These are phyloP conservation scores for Symmetrospora coprosmae DNA, from an alignment of 768 basidiomycete genomes.

Conservation along the genomic window DNA sequence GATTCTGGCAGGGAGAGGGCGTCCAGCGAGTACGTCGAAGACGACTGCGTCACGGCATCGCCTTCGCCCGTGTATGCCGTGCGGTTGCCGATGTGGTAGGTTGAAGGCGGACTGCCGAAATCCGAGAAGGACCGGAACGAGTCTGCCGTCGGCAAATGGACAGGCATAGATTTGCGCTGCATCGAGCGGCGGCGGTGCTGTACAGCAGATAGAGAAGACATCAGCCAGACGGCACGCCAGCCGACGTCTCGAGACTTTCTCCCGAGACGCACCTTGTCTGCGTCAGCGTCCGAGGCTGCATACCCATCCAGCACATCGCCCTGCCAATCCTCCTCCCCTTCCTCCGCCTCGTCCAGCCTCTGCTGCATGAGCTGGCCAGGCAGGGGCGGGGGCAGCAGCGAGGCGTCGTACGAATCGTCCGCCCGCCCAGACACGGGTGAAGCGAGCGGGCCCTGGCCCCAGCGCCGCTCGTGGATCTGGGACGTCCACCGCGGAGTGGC, in stretches of 20 bases:
- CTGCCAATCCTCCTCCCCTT: too few relatives aligned
- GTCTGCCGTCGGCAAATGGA: not conserved
- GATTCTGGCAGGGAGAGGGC: constrained; percentile 16
- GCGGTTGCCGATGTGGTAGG: not conserved
- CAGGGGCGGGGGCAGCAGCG: too few relatives aligned
- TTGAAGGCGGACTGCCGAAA: not conserved
- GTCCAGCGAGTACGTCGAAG: constrained; percentile 8
- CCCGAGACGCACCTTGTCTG: too few relatives aligned
- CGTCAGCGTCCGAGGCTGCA: too few relatives aligned
- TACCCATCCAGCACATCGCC: too few relatives aligned
- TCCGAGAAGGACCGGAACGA: constrained; percentile 17
- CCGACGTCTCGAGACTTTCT: too few relatives aligned
- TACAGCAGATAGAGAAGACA: not conserved
- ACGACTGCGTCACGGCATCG: constrained; percentile 2
- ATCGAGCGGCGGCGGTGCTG: not conserved
- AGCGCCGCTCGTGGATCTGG: constrained; percentile 37
- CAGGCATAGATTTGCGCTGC: constrained; percentile 15
- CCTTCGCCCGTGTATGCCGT: too few relatives aligned
- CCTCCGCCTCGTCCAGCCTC: too few relatives aligned
- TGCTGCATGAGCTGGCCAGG: too few relatives aligned
- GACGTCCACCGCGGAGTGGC: constrained; percentile 87
- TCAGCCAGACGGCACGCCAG: too few relatives aligned
- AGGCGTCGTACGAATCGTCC: too few relatives aligned
- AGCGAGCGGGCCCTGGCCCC: constrained; percentile 33
- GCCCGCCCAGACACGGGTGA: too few relatives aligned